These are phyloP conservation scores for Clavispora vitiphila DNA, from an alignment of 805 yeast species.

Conservation along the genomic window DNA sequence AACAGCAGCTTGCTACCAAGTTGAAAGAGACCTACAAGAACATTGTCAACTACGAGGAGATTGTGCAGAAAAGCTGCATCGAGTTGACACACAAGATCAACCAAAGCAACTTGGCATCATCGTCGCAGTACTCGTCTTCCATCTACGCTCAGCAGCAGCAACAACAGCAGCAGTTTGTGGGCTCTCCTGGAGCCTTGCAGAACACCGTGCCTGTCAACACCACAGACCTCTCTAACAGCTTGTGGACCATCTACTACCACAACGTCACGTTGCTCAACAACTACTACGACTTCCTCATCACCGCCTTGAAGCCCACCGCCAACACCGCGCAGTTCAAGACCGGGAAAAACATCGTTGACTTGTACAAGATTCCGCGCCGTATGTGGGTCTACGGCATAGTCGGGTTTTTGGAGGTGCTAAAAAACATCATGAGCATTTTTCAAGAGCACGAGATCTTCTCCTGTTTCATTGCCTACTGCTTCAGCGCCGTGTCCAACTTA, in stretches of 20 bases:
- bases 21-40: slow-evolving; percentile 70
- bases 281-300: slow-evolving; percentile 65
- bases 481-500: slow-evolving; percentile 51
- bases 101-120: slow-evolving; percentile 26
- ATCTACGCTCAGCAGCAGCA: slow-evolving; percentile 13
- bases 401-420: slow-evolving; percentile 70
- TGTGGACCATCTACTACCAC: slow-evolving; percentile 69
- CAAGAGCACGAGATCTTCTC: slow-evolving; percentile 75
- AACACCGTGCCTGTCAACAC: slow-evolving; percentile 24
- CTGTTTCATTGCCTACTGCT: slow-evolving; percentile 69
- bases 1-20: slow-evolving; percentile 62
- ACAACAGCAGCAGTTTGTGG: slow-evolving; percentile 13
- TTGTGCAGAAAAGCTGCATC: slow-evolving; percentile 65
- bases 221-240: slow-evolving; percentile 51
- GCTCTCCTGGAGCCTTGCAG: slow-evolving; percentile 7
- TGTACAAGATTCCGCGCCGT: slow-evolving; percentile 72
- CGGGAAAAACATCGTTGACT: slow-evolving; percentile 71
- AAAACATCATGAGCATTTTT: slow-evolving; percentile 67
- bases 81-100: slow-evolving; percentile 50
- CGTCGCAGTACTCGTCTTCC: slow-evolving; percentile 21
- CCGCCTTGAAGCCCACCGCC: slow-evolving; percentile 61
- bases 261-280: slow-evolving; percentile 63
- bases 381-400: slow-evolving; percentile 86
- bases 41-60: slow-evolving; percentile 62
- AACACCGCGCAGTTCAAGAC: slow-evolving; percentile 52